phyloP scores from a whole-genome alignment of 371 early-diverging fungal genomes.

The Mucor plumbeus region DNA sequence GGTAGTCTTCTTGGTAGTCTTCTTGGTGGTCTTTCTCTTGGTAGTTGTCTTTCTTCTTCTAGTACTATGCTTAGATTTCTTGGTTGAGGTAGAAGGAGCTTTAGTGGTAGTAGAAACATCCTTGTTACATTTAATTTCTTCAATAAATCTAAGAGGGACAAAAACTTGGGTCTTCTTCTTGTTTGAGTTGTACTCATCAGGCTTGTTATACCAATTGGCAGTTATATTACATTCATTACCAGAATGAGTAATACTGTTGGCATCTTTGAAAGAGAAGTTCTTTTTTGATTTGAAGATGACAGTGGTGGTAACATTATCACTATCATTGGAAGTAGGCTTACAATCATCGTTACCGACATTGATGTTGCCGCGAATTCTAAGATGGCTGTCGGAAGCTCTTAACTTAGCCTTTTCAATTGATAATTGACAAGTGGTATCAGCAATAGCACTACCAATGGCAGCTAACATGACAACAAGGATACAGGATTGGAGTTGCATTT shows the following conservation, averaged over 20 bases:
- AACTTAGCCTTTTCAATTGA: conserved; percentile 22
- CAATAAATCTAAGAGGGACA: conserved; percentile 15
- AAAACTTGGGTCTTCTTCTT: conserved; percentile 18
- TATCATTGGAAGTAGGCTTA: conserved; percentile 9
- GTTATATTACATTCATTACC: conserved; percentile 22
- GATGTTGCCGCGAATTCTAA: conserved; percentile 25
- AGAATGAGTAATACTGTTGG: conserved; percentile 7
- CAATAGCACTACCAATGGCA: conserved; percentile 10
- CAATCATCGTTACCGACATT: conserved; percentile 12
- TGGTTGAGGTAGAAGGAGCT: background rate
- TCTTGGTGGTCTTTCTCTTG: conserved; percentile 19
- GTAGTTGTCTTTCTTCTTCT: conserved; percentile 22
- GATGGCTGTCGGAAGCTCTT: conserved; percentile 13
- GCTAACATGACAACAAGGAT: conserved; percentile 17
- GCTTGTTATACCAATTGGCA: conserved; percentile 23
- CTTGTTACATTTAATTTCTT: conserved; percentile 19
- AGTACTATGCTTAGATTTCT: conserved; percentile 18
- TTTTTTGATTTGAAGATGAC: conserved; percentile 14
- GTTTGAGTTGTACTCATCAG: conserved; percentile 3
- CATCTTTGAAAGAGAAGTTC: conserved; percentile 10
- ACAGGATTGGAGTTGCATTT: conserved; percentile 22
- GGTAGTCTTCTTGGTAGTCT: conserved; percentile 22
- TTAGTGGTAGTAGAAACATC: conserved; percentile 7
- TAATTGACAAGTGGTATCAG: conserved; percentile 13
- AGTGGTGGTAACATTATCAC: conserved; percentile 16